phyloP scores from a whole-genome alignment of 2,329 filamentous ascomycete species.

The Ophiosphaerella narmari region DNA sequence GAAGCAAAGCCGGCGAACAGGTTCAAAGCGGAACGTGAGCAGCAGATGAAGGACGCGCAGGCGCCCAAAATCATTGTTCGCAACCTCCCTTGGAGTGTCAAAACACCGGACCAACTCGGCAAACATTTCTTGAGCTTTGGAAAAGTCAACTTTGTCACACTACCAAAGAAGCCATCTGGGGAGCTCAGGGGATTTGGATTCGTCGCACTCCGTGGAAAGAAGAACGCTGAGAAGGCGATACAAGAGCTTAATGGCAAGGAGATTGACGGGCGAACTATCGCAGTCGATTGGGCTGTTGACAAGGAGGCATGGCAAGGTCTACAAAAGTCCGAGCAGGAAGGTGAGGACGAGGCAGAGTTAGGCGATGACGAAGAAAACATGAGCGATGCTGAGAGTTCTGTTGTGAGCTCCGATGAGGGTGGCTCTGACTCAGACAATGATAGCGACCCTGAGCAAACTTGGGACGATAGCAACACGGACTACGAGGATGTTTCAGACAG shows the following conservation, averaged over 20 bases:
- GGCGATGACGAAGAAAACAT: conserved; percentile 48
- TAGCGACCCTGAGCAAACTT: conserved; percentile 39
- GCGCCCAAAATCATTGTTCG: conserved; percentile 87
- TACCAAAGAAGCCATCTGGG: conserved; percentile 75
- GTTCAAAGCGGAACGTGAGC: conserved; percentile 70
- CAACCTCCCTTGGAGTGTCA: conserved; percentile 95
- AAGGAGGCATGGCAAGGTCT: conserved; percentile 79
- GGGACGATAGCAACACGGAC: conserved; percentile 50
- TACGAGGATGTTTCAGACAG: conserved; percentile 41
- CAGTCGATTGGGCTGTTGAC: conserved; percentile 96
- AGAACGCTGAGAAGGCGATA: conserved; percentile 90
- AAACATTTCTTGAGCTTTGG: conserved; percentile 84
- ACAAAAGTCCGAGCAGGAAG: conserved; percentile 50
- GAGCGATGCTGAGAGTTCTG: conserved; percentile 44
- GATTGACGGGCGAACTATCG: conserved; percentile 83
- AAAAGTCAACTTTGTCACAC: conserved; percentile 83
- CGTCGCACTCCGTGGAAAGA: conserved; percentile 81
- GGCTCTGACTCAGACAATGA: conserved; percentile 47
- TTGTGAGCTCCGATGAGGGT: conserved; percentile 45
- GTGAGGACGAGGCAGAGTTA: conserved; percentile 47
- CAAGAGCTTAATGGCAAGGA: conserved; percentile 85
- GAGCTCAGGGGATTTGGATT: conserved; percentile 88
- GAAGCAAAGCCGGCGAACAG: conserved; percentile 50
- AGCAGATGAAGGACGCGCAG: conserved; percentile 65
- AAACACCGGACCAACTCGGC: conserved; percentile 78